Percentiles rank a stretch among this genome's conserved stretches.
Conservation (phyloP, 495 filamentous ascomycete genomes). For the Oleoguttula mirabilis region DNA sequence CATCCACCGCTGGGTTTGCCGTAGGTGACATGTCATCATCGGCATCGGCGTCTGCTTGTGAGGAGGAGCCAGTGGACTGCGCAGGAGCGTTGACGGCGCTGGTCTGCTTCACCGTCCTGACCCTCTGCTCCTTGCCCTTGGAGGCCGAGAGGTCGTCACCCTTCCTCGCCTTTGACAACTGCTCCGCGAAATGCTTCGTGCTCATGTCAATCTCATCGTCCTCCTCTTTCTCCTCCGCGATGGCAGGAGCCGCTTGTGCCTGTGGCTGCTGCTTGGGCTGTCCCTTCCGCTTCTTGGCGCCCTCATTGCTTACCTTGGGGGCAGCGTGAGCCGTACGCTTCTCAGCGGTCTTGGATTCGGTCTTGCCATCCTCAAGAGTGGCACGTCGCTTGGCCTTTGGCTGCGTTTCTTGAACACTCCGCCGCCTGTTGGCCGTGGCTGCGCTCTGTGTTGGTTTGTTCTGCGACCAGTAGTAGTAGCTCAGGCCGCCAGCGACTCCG, state of each 20-base stretch:
- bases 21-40: conserved; percentile 42
- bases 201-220: conserved; percentile 15
- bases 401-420: conserved; percentile 2
- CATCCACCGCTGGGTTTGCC: conserved; percentile 27
- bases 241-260: background rate
- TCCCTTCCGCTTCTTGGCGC: conserved; percentile 11
- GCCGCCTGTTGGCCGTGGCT: background rate
- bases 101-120: conserved; percentile 21
- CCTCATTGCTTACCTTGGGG: background rate
- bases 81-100: conserved; percentile 11
- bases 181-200: conserved; percentile 14
- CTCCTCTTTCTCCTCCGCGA: conserved; percentile 1
- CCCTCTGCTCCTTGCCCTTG: conserved; percentile 13
- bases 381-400: background rate
- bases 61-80: conserved; percentile 36
- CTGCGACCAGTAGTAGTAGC: conserved; percentile 1
- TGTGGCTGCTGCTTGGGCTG: conserved; percentile 1
- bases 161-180: conserved; percentile 14
- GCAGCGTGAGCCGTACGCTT: background rate
- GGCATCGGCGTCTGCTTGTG: conserved; percentile 69
- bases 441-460: background rate
- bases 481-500: background rate
- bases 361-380: background rate
- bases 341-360: background rate
- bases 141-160: conserved; percentile 2